Conservation (phyloP, 805 yeast genomes). For the Wickerhamomyces bovis region DNA sequence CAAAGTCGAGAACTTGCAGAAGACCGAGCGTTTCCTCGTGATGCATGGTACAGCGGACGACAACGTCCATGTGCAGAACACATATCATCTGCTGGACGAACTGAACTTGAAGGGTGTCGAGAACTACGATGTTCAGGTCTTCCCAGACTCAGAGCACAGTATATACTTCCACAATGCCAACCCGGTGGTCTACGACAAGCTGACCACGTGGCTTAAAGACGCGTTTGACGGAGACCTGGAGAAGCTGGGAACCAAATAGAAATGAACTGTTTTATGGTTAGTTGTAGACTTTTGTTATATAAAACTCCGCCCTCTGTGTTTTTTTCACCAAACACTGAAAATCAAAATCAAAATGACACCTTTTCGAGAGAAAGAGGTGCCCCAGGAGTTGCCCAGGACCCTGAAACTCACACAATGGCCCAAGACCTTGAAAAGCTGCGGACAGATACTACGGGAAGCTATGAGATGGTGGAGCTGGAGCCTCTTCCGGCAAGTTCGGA, state of each 20-base stretch:
- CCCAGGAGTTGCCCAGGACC: not conserved
- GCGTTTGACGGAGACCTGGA: constrained; percentile 53
- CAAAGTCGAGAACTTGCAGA: constrained; percentile 48
- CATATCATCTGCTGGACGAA: constrained; percentile 68
- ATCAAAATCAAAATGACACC: not conserved
- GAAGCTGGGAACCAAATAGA: constrained; percentile 8
- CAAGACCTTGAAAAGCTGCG: not conserved
- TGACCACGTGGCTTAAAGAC: constrained; percentile 55
- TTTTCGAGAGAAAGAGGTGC: not conserved
- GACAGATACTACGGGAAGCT: constrained; percentile 1
- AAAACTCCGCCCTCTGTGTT: no score
- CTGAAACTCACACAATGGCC: not conserved
- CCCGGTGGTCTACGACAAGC: constrained; percentile 59
- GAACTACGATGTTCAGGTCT: constrained; percentile 73
- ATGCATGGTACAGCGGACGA: constrained; percentile 99
- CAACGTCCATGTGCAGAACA: constrained; percentile 92
- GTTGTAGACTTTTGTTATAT: no score
- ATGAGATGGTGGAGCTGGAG: constrained; percentile 5
- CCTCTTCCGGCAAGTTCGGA: not conserved
- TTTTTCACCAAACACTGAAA: not conserved
- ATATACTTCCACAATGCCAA: constrained; percentile 70
- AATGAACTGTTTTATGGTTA: not conserved
- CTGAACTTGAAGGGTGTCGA: constrained; percentile 66
- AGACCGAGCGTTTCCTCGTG: constrained; percentile 61
- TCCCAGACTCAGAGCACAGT: constrained; percentile 79